These are phyloP conservation scores for Bruguiera gymnorhiza DNA, from an alignment of 345 rosid species.

Conservation along the genomic window DNA sequence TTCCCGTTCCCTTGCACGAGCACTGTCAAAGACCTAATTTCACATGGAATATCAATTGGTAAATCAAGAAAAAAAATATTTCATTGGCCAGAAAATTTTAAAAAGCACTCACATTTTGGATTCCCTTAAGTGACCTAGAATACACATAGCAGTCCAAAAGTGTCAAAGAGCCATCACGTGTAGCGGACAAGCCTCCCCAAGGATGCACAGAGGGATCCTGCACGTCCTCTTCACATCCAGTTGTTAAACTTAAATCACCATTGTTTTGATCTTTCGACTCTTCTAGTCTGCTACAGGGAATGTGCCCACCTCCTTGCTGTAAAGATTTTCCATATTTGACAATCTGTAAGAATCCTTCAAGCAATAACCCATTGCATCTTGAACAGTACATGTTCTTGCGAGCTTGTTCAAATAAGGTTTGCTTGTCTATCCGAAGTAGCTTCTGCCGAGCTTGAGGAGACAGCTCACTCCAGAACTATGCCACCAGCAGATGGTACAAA, in stretches of 20 bases:
- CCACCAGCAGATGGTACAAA: conserved; percentile 13
- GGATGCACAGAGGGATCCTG: conserved; percentile 81
- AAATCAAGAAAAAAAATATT: conserved; percentile 5
- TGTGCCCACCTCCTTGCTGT: conserved; percentile 47
- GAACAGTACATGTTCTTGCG: conserved; percentile 97
- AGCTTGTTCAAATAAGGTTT: conserved; percentile 84
- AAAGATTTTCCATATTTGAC: conserved; percentile 70
- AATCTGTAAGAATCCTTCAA: conserved; percentile 80
- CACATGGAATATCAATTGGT: conserved; percentile 38
- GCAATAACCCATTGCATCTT: conserved; percentile 88
- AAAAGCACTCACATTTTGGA: conserved; percentile 64
- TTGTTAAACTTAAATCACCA: conserved; percentile 32
- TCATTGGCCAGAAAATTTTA: neutral
- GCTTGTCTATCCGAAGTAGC: conserved; percentile 86
- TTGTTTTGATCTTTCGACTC: conserved; percentile 38
- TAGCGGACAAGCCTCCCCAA: conserved; percentile 91
- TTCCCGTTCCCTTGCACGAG: conserved; percentile 83
- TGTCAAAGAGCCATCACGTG: conserved; percentile 74
- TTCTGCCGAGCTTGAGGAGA: conserved; percentile 55
- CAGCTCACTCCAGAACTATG: conserved; percentile 84
- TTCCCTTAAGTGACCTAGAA: conserved; percentile 62
- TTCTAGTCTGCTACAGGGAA: conserved; percentile 34
- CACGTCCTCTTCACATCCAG: conserved; percentile 50
- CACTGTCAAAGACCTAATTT: conserved; percentile 88
- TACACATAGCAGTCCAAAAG: conserved; percentile 74